Conservation (phyloP, 495 filamentous ascomycete genomes). For the Aspergillus cavernicola region DNA sequence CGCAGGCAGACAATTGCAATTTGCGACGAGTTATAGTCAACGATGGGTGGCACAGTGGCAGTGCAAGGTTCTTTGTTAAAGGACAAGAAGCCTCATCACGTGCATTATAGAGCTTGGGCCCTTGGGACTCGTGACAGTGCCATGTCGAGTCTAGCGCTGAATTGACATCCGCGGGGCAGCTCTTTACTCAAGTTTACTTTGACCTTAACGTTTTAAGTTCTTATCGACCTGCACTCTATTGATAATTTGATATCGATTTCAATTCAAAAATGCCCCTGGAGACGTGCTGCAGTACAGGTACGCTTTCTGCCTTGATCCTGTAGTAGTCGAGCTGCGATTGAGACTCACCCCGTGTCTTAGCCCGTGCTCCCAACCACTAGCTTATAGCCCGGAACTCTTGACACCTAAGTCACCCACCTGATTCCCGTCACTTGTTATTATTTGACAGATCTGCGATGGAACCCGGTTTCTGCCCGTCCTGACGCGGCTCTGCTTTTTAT, state of each 20-base stretch:
- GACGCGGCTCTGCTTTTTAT: slow-evolving; percentile 10
- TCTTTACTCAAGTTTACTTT: not conserved
- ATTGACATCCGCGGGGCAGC: not conserved
- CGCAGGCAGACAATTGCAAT: too few species aligned
- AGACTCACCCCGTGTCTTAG: slow-evolving; percentile 2
- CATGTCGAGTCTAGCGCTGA: not conserved
- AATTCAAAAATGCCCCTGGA: not conserved
- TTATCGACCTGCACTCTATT: not conserved
- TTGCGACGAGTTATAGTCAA: too few species aligned
- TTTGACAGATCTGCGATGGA: slow-evolving; percentile 11
- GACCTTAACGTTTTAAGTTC: not conserved
- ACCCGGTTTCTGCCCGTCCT: slow-evolving; percentile 1
- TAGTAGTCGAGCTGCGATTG: not conserved
- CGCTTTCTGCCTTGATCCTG: not conserved
- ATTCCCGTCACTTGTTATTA: not conserved
- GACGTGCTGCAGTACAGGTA: not conserved
- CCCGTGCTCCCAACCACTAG: slow-evolving; percentile 1
- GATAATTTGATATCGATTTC: not conserved
- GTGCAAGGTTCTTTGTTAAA: not conserved
- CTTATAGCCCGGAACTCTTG: not conserved
- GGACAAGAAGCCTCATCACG: not conserved
- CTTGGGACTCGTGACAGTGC: not conserved
- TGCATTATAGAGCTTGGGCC: not conserved
- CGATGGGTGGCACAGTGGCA: not conserved
- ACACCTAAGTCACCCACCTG: too few species aligned